Evolutionary conservation across 2,329 filamentous ascomycete genomes (phyloP).

Genomic region (Penicillium sp.): DNA sequence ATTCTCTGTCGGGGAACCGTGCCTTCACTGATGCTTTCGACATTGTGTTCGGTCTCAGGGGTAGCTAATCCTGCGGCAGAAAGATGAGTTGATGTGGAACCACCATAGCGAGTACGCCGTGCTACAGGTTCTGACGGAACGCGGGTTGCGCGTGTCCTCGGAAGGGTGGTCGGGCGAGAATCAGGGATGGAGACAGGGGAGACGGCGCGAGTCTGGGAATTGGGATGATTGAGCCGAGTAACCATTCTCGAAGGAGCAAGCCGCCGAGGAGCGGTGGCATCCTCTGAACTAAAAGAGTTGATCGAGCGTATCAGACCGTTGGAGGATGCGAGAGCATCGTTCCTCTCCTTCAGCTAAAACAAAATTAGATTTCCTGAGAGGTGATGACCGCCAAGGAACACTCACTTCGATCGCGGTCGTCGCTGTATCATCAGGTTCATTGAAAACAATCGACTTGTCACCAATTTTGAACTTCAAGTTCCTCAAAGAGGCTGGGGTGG

Average conservation of each 20-base stretch:
- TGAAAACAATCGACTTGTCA: conserved; percentile 55
- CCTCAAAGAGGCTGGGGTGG: conserved; percentile 72
- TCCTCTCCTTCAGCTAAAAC: conserved; percentile 42
- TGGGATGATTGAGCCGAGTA: conserved; percentile 23
- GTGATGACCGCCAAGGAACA: neutral
- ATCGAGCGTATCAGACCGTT: conserved; percentile 47
- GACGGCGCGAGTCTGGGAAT: conserved; percentile 45
- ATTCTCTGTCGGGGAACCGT: conserved; percentile 26
- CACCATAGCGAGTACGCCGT: conserved; percentile 38
- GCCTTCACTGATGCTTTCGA: conserved; percentile 26
- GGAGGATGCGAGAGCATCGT: conserved; percentile 41
- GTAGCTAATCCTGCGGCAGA: conserved; percentile 36
- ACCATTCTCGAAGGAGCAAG: conserved; percentile 21
- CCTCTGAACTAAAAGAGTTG: conserved; percentile 41
- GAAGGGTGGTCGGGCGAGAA: conserved; percentile 44
- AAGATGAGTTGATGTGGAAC: conserved; percentile 24
- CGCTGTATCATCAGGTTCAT: conserved; percentile 55
- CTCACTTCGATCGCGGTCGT: conserved; percentile 52
- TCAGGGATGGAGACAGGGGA: conserved; percentile 52
- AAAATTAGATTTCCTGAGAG: conserved; percentile 6
- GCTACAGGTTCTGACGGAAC: conserved; percentile 48
- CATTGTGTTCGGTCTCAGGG: conserved; percentile 36
- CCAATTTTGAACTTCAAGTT: conserved; percentile 69
- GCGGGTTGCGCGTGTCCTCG: conserved; percentile 24
- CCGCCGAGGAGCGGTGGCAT: conserved; percentile 27